phyloP scores from a whole-genome alignment of 192 early-diverging fungal species.

The Gaertneriomyces sp. region DNA sequence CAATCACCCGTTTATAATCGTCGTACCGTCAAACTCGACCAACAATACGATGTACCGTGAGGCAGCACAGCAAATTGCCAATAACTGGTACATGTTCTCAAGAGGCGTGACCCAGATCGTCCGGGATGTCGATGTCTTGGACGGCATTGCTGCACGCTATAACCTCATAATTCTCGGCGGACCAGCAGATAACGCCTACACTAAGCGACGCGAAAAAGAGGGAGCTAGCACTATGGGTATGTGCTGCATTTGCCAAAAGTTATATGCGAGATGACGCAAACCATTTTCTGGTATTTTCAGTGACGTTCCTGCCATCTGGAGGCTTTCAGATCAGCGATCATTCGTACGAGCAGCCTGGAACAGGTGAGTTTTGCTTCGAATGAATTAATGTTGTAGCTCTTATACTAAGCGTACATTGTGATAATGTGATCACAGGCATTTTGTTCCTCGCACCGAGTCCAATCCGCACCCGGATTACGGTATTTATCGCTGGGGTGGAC shows the following conservation, averaged over 20 bases:
- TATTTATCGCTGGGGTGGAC: constrained; percentile 46
- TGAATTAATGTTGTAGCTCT: neutral
- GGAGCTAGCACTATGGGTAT: constrained; percentile 40
- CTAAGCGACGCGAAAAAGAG: constrained; percentile 38
- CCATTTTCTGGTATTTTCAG: constrained; percentile 12
- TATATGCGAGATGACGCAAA: neutral
- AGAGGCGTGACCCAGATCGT: constrained; percentile 58
- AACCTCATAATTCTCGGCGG: constrained; percentile 66
- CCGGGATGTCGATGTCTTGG: constrained; percentile 51
- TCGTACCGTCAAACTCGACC: constrained; percentile 36
- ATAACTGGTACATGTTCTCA: constrained; percentile 66
- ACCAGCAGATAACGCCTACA: constrained; percentile 53
- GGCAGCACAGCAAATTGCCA: constrained; percentile 54
- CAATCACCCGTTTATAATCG: constrained; percentile 48
- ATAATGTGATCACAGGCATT: constrained; percentile 31
- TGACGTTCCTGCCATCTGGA: constrained; percentile 43
- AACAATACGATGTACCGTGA: constrained; percentile 35
- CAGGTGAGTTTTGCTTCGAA: constrained; percentile 31
- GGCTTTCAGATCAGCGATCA: constrained; percentile 40
- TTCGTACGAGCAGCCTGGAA: constrained; percentile 46
- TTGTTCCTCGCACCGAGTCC: constrained; percentile 46
- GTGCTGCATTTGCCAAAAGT: neutral
- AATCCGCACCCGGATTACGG: constrained; percentile 42
- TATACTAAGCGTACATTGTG: neutral
- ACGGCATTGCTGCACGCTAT: constrained; percentile 33